A percentile compares a stretch with the other conserved stretches of the same genome.
Conservation (phyloP, 768 basidiomycete genomes). For the Tricholoma sp. region DNA sequence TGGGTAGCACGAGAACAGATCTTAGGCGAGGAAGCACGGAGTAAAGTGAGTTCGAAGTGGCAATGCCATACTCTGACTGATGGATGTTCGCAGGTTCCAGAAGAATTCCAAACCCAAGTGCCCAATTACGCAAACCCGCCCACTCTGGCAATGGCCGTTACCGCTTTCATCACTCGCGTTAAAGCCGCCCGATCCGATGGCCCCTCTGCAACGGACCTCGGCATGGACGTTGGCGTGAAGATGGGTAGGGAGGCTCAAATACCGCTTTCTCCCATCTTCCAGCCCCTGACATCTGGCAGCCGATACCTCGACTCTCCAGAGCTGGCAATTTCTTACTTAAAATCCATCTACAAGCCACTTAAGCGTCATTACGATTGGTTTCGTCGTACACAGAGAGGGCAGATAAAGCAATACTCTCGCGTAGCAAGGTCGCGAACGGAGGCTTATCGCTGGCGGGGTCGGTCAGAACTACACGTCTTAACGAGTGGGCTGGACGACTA, state of each 20-base stretch:
- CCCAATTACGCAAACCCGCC: conserved; percentile 95
- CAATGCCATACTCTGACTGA: not conserved
- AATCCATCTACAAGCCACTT: conserved; percentile 75
- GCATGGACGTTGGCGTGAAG: conserved; percentile 54
- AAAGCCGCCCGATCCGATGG: conserved; percentile 33
- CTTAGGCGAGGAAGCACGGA: conserved; percentile 92
- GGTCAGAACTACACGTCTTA: conserved; percentile 80
- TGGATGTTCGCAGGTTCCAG: conserved; percentile 57
- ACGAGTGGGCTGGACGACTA: conserved; percentile 98
- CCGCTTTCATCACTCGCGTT: conserved; percentile 80
- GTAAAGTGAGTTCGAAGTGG: conserved; percentile 51
- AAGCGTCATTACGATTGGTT: conserved; percentile 97
- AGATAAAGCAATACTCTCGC: conserved; percentile 86
- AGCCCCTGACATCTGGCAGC: conserved; percentile 26
- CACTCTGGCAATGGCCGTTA: conserved; percentile 90
- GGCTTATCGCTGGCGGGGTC: conserved; percentile 92
- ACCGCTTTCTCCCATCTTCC: conserved; percentile 31
- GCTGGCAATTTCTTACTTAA: conserved; percentile 63
- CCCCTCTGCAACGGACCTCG: conserved; percentile 57
- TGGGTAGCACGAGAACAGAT: conserved; percentile 98
- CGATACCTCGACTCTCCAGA: conserved; percentile 52
- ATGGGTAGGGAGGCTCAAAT: conserved; percentile 41
- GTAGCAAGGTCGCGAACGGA: conserved; percentile 82
- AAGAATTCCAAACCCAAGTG: conserved; percentile 89
- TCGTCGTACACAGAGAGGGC: conserved; percentile 87